Evolutionary conservation across 306 rosid species (phyloP).

Genomic region (Argentina anserina): DNA sequence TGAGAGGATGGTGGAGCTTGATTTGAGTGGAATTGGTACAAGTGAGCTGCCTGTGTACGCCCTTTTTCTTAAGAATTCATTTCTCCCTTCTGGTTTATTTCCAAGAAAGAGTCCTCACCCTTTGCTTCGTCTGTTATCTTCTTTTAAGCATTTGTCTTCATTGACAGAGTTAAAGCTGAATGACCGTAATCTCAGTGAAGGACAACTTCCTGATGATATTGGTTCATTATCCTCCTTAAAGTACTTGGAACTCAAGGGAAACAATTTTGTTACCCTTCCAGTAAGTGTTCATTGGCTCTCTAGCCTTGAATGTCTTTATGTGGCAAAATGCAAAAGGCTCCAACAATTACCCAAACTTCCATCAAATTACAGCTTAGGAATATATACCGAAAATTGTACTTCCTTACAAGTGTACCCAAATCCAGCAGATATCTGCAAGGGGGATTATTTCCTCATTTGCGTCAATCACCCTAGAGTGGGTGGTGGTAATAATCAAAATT

Average conservation of each 20-base stretch:
- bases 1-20: slow-evolving; percentile 12
- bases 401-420: background rate
- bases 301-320: background rate
- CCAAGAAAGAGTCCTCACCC: background rate
- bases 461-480: too few species aligned
- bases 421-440: background rate
- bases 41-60: background rate
- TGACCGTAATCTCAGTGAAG: slow-evolving; percentile 12
- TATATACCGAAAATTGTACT: background rate
- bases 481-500: background rate
- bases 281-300: slow-evolving; percentile 11
- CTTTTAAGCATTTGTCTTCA: slow-evolving; percentile 1
- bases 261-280: slow-evolving; percentile 19
- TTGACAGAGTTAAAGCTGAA: background rate
- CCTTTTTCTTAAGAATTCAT: too few species aligned
- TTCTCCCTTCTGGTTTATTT: background rate
- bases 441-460: too few species aligned
- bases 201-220: slow-evolving; percentile 5
- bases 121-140: background rate
- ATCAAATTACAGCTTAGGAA: background rate
- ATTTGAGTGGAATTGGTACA: background rate
- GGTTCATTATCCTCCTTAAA: background rate
- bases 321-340: slow-evolving; percentile 16
- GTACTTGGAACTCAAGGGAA: background rate
- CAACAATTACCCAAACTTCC: slow-evolving; percentile 14